Conservation (phyloP, 768 basidiomycete species). For the Amanita polypyramis region DNA sequence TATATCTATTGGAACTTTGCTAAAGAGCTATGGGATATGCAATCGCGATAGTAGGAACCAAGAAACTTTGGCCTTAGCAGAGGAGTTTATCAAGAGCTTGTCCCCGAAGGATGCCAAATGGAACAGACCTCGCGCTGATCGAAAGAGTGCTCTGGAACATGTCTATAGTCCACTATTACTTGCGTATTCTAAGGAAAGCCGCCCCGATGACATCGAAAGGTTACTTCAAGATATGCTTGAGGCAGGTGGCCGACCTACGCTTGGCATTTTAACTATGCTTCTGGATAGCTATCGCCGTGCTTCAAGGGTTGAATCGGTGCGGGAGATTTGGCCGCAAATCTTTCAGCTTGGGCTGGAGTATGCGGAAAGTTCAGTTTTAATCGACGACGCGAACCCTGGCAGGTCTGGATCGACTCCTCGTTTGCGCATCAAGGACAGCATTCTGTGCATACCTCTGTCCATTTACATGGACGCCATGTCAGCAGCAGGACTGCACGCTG, state of each 20-base stretch:
- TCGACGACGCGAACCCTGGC: slow-evolving; percentile 12
- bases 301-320: slow-evolving; percentile 42
- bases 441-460: slow-evolving; percentile 71
- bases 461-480: slow-evolving; percentile 75
- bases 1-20: slow-evolving; percentile 56
- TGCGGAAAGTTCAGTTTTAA: slow-evolving; percentile 22
- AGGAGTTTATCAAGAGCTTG: slow-evolving; percentile 51
- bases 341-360: slow-evolving; percentile 43
- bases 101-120: slow-evolving; percentile 27
- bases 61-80: slow-evolving; percentile 48
- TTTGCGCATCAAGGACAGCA: slow-evolving; percentile 27
- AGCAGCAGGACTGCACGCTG: slow-evolving; percentile 43
- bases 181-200: slow-evolving; percentile 32
- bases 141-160: slow-evolving; percentile 35
- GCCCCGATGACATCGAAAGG: slow-evolving; percentile 44
- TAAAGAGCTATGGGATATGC: slow-evolving; percentile 38
- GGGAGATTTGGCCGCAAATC: slow-evolving; percentile 60
- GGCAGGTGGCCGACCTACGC: slow-evolving; percentile 43
- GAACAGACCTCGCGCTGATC: slow-evolving; percentile 27
- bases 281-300: slow-evolving; percentile 64
- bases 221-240: slow-evolving; percentile 42
- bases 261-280: slow-evolving; percentile 52
- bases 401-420: slow-evolving; percentile 12
- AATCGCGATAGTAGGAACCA: slow-evolving; percentile 31
- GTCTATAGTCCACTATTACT: slow-evolving; percentile 55